Conservation (phyloP, 1,284 basidiomycete genomes). For the Phellinidium pouzarii region DNA sequence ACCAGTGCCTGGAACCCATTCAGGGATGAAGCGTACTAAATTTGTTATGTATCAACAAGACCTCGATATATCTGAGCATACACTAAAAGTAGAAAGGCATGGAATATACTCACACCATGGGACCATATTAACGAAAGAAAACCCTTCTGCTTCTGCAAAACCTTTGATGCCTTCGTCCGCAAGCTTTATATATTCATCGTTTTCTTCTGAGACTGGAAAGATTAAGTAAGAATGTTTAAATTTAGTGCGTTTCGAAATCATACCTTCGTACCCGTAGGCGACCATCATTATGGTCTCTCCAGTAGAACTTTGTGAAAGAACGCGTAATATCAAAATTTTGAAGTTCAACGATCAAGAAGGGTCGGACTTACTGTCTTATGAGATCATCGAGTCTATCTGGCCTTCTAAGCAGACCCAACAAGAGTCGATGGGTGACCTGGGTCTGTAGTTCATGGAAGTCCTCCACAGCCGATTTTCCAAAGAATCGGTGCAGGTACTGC, state of each 20-base stretch:
- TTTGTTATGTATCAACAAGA: no score
- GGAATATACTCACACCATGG: conserved; percentile 9
- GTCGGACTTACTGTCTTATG: conserved; percentile 1
- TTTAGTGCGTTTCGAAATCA: background rate
- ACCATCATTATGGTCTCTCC: conserved; percentile 10
- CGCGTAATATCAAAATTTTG: background rate
- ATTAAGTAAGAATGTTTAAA: background rate
- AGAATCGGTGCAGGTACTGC: conserved; percentile 9
- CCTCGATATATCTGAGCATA: no score
- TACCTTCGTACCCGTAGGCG: conserved; percentile 15
- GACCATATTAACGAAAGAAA: conserved; percentile 16
- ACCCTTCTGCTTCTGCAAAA: conserved; percentile 13
- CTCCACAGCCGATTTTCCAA: background rate
- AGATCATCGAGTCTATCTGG: conserved; percentile 2
- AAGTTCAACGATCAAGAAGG: background rate
- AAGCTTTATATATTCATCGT: conserved; percentile 13
- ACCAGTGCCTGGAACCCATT: conserved; percentile 21
- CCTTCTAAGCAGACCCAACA: conserved; percentile 2
- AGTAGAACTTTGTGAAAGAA: background rate
- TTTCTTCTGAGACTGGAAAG: background rate
- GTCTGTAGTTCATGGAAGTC: conserved; percentile 4
- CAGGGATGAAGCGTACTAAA: conserved; percentile 20
- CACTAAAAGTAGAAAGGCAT: no score
- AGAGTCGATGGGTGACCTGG: conserved; percentile 8
- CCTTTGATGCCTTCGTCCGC: conserved; percentile 15